phyloP scores from a whole-genome alignment of 192 early-diverging fungal genomes.

The Chytriomyces sp. region DNA sequence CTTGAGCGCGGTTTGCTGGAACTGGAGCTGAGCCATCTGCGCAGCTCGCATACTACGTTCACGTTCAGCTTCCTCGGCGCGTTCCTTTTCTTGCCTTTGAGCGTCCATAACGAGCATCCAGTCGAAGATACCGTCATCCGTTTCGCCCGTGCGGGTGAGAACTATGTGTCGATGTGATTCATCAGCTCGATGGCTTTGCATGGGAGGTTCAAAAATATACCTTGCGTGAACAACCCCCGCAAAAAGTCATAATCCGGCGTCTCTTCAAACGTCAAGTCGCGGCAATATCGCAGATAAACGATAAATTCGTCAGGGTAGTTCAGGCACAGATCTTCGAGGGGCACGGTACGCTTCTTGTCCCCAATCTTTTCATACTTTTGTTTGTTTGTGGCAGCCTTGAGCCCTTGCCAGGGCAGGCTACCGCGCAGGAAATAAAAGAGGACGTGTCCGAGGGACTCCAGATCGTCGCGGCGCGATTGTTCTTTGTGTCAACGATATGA shows the following conservation, averaged over 20 bases:
- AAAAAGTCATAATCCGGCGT: conserved; percentile 96
- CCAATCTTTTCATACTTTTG: conserved; percentile 99
- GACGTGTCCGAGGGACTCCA: conserved; percentile 97
- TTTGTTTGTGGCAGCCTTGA: conserved; percentile 97
- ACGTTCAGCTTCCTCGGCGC: conserved; percentile 44
- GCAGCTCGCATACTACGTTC: conserved; percentile 24
- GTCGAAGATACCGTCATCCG: conserved; percentile 92
- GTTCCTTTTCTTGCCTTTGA: conserved; percentile 49
- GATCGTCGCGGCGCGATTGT: conserved; percentile 95
- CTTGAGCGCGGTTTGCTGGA: neutral
- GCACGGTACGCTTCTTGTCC: conserved; percentile 93
- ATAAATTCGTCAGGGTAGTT: conserved; percentile 93
- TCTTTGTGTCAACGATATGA: conserved; percentile 48
- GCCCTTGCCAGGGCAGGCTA: conserved; percentile 93
- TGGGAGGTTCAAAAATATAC: conserved; percentile 33
- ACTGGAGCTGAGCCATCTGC: conserved; percentile 18
- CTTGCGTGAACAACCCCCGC: conserved; percentile 81
- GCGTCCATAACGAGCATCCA: conserved; percentile 77
- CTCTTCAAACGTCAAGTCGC: conserved; percentile 93
- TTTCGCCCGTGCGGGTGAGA: conserved; percentile 58
- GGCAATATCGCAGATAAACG: conserved; percentile 84
- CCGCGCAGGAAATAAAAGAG: conserved; percentile 98
- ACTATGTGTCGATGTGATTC: conserved; percentile 27
- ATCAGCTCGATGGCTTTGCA: neutral
- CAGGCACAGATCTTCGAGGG: conserved; percentile 87